Conservation (phyloP, 805 yeast species). For the Cyberlindnera meyerae region DNA sequence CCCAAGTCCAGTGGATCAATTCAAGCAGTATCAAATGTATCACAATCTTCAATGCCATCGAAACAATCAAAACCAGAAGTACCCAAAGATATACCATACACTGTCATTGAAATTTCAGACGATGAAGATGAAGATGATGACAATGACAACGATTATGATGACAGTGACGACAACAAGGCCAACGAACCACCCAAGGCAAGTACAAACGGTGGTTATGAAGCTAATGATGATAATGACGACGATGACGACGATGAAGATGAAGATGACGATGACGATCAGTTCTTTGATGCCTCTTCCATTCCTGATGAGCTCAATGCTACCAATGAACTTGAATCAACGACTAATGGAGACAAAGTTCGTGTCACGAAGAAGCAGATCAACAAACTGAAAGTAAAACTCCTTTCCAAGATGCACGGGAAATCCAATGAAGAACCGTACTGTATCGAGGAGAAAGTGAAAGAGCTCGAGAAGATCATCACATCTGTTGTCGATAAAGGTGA, state of each 20-base stretch:
- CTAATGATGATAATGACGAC: constrained; percentile 9
- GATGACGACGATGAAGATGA: constrained; percentile 3
- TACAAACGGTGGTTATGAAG: constrained; percentile 22
- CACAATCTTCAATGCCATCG: too few species aligned
- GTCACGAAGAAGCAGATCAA: constrained; percentile 1
- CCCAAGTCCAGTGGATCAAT: too few species aligned
- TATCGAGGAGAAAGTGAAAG: constrained; percentile 35
- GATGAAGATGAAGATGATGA: neutral
- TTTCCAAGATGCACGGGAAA: constrained; percentile 10
- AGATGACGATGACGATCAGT: constrained; percentile 4
- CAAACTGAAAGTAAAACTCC: constrained; percentile 3
- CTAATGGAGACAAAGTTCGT: neutral
- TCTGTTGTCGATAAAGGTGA: constrained; percentile 64
- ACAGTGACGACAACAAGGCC: constrained; percentile 31
- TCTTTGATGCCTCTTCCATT: constrained; percentile 7
- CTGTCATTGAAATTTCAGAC: too few species aligned
- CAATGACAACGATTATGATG: constrained; percentile 35
- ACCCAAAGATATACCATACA: too few species aligned
- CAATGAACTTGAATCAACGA: neutral
- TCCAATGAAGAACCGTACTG: constrained; percentile 27
- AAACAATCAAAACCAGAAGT: too few species aligned
- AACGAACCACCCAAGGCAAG: neutral
- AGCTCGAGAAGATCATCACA: constrained; percentile 53
- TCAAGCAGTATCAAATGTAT: too few species aligned
- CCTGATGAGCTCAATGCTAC: neutral